Percentiles rank a stretch among this genome's conserved stretches.
Evolutionary conservation across 2,329 filamentous ascomycete species (phyloP).

Genomic region (Aspergillus sp.): DNA sequence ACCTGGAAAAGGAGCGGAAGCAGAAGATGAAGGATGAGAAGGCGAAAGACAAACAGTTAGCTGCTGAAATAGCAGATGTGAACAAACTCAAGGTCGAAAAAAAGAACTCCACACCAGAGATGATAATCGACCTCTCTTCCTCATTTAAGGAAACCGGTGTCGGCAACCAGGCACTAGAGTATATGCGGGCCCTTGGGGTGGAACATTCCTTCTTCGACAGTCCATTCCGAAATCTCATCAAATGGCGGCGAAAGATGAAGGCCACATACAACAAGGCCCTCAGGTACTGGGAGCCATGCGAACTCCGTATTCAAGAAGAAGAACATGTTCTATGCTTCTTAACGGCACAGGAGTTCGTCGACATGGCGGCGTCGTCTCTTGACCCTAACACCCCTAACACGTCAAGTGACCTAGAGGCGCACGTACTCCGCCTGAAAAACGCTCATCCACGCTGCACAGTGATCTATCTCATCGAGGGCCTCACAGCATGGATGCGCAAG

Average conservation of each 20-base stretch:
- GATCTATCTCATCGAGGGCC: constrained; percentile 72
- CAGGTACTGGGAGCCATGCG: constrained; percentile 65
- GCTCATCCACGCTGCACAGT: constrained; percentile 55
- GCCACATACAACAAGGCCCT: constrained; percentile 61
- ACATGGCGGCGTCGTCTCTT: constrained; percentile 50
- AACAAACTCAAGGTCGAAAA: constrained; percentile 74
- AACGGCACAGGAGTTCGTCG: constrained; percentile 64
- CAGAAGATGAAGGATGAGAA: constrained; percentile 54
- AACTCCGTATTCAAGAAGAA: constrained; percentile 52
- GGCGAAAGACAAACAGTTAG: constrained; percentile 61
- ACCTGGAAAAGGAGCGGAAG: constrained; percentile 55
- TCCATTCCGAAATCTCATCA: constrained; percentile 54
- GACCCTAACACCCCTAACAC: constrained; percentile 26
- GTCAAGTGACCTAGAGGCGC: constrained; percentile 53
- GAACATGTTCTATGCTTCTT: constrained; percentile 64
- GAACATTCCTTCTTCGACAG: constrained; percentile 41
- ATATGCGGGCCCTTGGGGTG: constrained; percentile 44
- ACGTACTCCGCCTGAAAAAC: constrained; percentile 57
- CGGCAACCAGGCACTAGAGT: constrained; percentile 45
- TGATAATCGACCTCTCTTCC: constrained; percentile 70
- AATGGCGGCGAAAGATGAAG: constrained; percentile 69
- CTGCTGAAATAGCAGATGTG: constrained; percentile 67
- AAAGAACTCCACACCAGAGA: constrained; percentile 70
- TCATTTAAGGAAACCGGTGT: constrained; percentile 52
- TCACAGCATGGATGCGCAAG: constrained; percentile 65